Evolutionary conservation across 441 rosid species (phyloP), one percentile per base, ranked within the genome.

Genomic region (Flueggea neowawraea): DNA sequence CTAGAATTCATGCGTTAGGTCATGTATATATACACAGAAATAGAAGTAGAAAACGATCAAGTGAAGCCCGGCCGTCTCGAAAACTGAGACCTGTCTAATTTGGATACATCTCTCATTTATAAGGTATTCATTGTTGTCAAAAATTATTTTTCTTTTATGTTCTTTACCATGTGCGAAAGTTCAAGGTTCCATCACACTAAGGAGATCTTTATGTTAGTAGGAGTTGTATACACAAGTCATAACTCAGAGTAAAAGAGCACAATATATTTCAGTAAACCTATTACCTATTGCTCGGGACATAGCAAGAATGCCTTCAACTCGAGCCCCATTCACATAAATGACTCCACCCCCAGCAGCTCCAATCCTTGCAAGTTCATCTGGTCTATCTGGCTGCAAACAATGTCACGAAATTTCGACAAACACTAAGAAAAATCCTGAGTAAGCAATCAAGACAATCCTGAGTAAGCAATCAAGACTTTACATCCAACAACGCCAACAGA

Each of bases 251-350:
- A 54, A 52, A 61, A 31, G 31, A 54, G 41, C 41, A 43, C 12
- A 55, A 10, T 36, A 55, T 13, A 12, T 59, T 58, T 33, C 47
- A 12, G 48, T 54, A 52, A 67, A 59, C 63, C 62, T 58, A 14
- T 55, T 81, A 89, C 95, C 95, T 73, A 91, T 87, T 13, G 97
- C 94, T 54, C 96, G 83, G 7, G 98, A 91, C 77, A 88, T 89
- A 10, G 98, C 93, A 63, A 91, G 78, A 73, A 91, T 83, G 53
- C 98, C 96, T 64, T 81, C 88, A 31, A 91, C 96, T 55, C 96
- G 83, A 22, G 91, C 82, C 57, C 90, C 92, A 32, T 84, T 77
- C 54, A 69, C 43, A 10, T 52, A 69, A 49, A 83, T 71, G 58
- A 87, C 91, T 36, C 80, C 76, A 44, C 93, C 96, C 12, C 95